Base-by-base conservation (phyloP, 1,284 basidiomycete species). In the Sparassis latifolia region DNA sequence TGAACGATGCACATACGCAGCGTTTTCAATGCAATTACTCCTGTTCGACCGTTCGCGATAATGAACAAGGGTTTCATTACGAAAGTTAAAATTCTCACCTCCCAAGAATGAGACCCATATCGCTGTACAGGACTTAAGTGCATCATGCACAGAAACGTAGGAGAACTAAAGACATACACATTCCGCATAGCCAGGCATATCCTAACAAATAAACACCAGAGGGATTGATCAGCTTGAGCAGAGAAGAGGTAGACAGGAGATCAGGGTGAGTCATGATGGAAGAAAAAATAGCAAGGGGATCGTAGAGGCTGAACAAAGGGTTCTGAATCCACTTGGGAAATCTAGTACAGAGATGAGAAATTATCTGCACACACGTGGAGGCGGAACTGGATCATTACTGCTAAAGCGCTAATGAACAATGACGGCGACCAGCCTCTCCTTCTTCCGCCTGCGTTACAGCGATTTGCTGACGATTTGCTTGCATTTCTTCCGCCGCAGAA, bases 31-130 rank as follows among this genome's bases (percentile, higher is more conserved):
- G 82, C 79, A 57, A 86, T 84, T 2, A 81, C 60, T 20, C 82
- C 80, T 81, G 48, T 37, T 9, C 29, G 43, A 31, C 20, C 33
- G 45, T 27, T 28, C 27, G 33, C 12, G 28, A 10, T 27, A 37
- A 31, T 33, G 20, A 29, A n/a, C 27, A 40, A 10, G 32, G 28
- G 9, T 6, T 38, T 10, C 32, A 35, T 20, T 20, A 20, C 20
- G 45, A 57, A 68, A 27, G 28, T 42, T 6, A 28, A 20, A 20
- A 20, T 20, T 12, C 9, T 46, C 58, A 77, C 80, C 82, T 67
- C 77, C 82, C 58, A 86, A 80, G 69, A 86, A 86, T 10, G 79
- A 70, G 30, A 84, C 69, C 83, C 84, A 86, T 9, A 86, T 54
- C 28, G 80, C 81, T 84, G 49, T 12, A 30, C 45, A 33, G 33